Percentiles rank a stretch among this genome's conserved stretches.
Conservation (phyloP, 2,329 filamentous ascomycete species). For the Colletotrichum karsti region DNA sequence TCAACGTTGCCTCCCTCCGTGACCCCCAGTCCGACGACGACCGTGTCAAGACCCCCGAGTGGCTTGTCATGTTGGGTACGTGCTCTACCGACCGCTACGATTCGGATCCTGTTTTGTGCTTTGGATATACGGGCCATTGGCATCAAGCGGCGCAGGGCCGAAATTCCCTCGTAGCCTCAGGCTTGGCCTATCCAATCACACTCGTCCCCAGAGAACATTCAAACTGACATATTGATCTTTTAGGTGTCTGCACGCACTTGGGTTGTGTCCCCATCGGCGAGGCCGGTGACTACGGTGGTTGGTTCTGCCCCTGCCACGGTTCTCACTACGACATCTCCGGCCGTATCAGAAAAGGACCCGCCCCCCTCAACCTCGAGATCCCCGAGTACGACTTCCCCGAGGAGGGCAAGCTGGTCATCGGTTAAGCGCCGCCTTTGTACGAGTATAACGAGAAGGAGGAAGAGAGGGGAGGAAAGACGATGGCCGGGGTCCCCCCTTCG, state of each 20-base stretch:
- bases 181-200: not conserved
- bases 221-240: constrained; percentile 32
- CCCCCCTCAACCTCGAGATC: constrained; percentile 96
- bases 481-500: not conserved
- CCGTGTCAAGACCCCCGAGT: constrained; percentile 97
- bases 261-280: constrained; percentile 99
- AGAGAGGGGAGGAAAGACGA: not conserved
- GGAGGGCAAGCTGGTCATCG: constrained; percentile 89
- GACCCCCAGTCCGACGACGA: constrained; percentile 92
- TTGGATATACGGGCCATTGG: not conserved
- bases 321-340: constrained; percentile 99
- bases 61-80: constrained; percentile 97
- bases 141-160: not conserved
- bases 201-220: not conserved
- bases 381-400: constrained; percentile 92
- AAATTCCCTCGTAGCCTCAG: not conserved
- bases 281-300: constrained; percentile 96
- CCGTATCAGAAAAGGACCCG: constrained; percentile 96
- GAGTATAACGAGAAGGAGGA: constrained; percentile 24
- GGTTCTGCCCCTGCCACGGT: constrained; percentile 99
- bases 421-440: constrained; percentile 66
- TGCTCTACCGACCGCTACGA: not conserved
- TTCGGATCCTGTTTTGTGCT: not conserved
- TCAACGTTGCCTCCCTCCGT: constrained; percentile 83
- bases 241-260: constrained; percentile 98